Evolutionary conservation across 352 stramenopile species (phyloP).

Genomic region (Elongisporangium senticosum): DNA sequence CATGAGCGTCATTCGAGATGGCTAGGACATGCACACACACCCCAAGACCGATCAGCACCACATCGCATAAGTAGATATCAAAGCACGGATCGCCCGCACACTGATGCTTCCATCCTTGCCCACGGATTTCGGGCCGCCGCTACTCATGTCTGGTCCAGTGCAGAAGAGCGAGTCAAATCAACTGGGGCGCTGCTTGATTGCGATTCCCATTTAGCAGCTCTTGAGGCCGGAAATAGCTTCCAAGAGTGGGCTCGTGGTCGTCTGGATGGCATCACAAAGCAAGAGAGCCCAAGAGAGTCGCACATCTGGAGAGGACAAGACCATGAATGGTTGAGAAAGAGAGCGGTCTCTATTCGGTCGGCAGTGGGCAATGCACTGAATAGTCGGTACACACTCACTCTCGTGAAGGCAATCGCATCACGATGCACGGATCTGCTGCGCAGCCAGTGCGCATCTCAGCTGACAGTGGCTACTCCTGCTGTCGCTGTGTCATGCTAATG

Average conservation of each 20-base stretch:
- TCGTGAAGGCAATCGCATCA: neutral
- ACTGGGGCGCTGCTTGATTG: too few species aligned
- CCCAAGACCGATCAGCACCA: conserved; percentile 2
- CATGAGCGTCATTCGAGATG: conserved; percentile 56
- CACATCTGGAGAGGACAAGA: neutral
- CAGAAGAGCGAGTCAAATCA: neutral
- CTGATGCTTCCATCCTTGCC: conserved; percentile 31
- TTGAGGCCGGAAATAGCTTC: neutral
- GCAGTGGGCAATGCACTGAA: neutral
- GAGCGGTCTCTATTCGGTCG: neutral
- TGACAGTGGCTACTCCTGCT: neutral
- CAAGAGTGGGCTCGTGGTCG: neutral
- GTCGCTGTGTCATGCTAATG: neutral
- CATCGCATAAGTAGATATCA: neutral
- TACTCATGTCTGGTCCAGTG: conserved; percentile 60
- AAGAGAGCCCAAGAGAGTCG: neutral
- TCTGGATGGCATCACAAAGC: too few species aligned
- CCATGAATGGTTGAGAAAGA: neutral
- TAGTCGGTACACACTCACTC: neutral
- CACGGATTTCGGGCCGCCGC: conserved; percentile 27
- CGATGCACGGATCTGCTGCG: neutral
- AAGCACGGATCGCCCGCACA: conserved; percentile 21
- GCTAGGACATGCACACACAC: conserved; percentile 10
- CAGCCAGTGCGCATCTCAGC: neutral
- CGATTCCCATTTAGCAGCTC: neutral